These are phyloP conservation scores for Amanita phalloides DNA, from an alignment of 768 basidiomycete species.

Conservation along the genomic window DNA sequence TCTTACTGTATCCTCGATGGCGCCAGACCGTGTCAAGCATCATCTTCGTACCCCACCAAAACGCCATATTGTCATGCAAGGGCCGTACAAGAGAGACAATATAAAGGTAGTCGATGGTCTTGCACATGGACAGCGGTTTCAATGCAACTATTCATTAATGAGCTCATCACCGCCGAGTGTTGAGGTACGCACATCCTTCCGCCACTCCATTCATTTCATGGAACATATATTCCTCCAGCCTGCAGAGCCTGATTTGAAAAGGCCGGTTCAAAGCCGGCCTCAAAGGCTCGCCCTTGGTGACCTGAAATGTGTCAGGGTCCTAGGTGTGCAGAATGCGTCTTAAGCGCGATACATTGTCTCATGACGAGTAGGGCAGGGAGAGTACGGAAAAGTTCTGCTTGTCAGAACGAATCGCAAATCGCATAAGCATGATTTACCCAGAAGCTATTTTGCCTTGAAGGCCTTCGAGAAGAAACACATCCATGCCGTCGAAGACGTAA, in stretches of 20 bases:
- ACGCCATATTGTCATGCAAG: background rate
- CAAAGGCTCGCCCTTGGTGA: constrained; percentile 24
- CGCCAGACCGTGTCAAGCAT: background rate
- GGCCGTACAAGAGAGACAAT: background rate
- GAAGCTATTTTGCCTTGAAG: constrained; percentile 37
- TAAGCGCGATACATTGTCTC: background rate
- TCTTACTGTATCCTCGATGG: background rate
- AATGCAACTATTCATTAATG: background rate
- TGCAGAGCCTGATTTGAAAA: constrained; percentile 5
- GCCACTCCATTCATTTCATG: background rate
- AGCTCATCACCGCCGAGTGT: background rate
- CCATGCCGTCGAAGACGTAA: constrained; percentile 16
- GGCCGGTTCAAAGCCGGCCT: constrained; percentile 25
- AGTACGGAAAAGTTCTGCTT: constrained; percentile 30
- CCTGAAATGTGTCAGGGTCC: constrained; percentile 28
- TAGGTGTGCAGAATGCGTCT: constrained; percentile 20
- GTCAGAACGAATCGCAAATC: constrained; percentile 20
- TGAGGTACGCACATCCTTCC: background rate
- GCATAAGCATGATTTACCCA: constrained; percentile 22
- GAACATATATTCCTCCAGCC: background rate
- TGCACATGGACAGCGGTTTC: background rate
- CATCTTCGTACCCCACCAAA: constrained; percentile 1
- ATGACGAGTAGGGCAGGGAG: constrained; percentile 25
- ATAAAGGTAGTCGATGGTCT: background rate
- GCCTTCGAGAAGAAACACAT: constrained; percentile 24